These are phyloP conservation scores for Halophytophthora batemanensis DNA, from an alignment of 352 stramenopile species.

Conservation along the genomic window DNA sequence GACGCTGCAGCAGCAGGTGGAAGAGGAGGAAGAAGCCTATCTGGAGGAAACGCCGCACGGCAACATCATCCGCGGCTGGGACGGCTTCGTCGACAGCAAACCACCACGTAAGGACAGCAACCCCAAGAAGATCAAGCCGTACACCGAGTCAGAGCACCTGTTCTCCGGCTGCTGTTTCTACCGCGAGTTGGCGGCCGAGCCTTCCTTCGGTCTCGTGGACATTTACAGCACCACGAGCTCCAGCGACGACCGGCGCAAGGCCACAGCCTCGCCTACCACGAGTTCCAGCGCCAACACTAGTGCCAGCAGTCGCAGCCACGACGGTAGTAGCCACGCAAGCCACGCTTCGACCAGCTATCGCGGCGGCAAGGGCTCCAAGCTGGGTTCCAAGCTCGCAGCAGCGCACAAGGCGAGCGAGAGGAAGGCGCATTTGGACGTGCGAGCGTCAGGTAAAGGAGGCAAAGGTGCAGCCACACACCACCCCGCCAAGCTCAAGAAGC, in stretches of 20 bases:
- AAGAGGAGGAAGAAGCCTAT: slow-evolving; percentile 75
- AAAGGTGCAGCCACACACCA: slow-evolving; percentile 16
- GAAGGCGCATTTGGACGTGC: slow-evolving; percentile 10
- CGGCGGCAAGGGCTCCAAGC: slow-evolving; percentile 27
- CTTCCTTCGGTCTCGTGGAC: slow-evolving; percentile 53
- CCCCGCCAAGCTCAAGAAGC: slow-evolving; percentile 50
- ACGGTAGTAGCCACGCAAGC: neutral
- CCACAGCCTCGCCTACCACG: slow-evolving; percentile 43
- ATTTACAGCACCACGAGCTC: slow-evolving; percentile 33
- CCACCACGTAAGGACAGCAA: slow-evolving; percentile 72
- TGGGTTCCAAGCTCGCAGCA: slow-evolving; percentile 27
- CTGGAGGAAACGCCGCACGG: slow-evolving; percentile 81
- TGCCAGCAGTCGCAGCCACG: slow-evolving; percentile 12
- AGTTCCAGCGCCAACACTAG: slow-evolving; percentile 2
- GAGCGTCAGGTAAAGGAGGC: slow-evolving; percentile 17
- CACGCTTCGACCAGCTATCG: slow-evolving; percentile 8
- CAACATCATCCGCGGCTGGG: slow-evolving; percentile 87
- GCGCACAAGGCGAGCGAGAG: slow-evolving; percentile 19
- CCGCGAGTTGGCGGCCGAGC: slow-evolving; percentile 43
- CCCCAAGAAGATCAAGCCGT: slow-evolving; percentile 78
- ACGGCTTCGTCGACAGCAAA: slow-evolving; percentile 84
- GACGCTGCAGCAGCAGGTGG: slow-evolving; percentile 70
- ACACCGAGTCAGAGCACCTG: slow-evolving; percentile 72
- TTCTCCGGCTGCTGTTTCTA: slow-evolving; percentile 81
- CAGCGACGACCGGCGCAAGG: slow-evolving; percentile 34